Evolutionary conservation across 371 early-diverging fungal species (phyloP), one percentile per base, ranked within the genome.

Genomic region (Rhizomucor pusillus): DNA sequence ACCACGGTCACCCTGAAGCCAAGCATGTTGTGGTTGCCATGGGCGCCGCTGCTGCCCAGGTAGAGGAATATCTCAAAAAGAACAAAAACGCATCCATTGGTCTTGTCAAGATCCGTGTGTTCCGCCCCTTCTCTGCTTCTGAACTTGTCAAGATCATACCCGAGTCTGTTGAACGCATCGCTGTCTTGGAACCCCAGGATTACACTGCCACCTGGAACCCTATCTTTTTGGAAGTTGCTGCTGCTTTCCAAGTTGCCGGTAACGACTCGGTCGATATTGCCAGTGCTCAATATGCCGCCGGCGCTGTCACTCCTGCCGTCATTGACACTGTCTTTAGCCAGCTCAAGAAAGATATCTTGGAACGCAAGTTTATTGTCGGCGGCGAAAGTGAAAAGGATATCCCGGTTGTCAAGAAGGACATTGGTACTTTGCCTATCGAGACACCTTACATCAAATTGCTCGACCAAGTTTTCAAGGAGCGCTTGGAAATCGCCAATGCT

Each of bases 391-490:
- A 52, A 13, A 70, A 70, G 54, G 19, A 48, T n/a, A 54, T 62
- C 0, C 9, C 47, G 23, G 5, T 18, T 29, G 36, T 25, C 45
- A 23, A 51, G 19, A 22, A 44, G 2, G 43, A 54, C 12, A 18
- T 46, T 29, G 7, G 7, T 29, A 7, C 29, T 29, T 29, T 29
- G 18, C 66, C 69, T 22, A 40, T 80, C 14, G 87, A 90, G 50
- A 85, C 82, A 7, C 90, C 94, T 35, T 94, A 94, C 54, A 65
- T 91, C 45, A 85, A 87, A 67, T 73, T 94, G 71, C 75, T 94
- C 50, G 76, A 80, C 52, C 88, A 91, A 65, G 79, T 88, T 46
- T 94, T 93, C 69, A 75, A 73, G 48, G 75, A 81, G 40, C 89
- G 93, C 46, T 81, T 93, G 56, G 71, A 86, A 47, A 82, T 94